Evolutionary conservation across 1,139 yeast species (phyloP).

Genomic region (Blastobotrys capitulatus): DNA sequence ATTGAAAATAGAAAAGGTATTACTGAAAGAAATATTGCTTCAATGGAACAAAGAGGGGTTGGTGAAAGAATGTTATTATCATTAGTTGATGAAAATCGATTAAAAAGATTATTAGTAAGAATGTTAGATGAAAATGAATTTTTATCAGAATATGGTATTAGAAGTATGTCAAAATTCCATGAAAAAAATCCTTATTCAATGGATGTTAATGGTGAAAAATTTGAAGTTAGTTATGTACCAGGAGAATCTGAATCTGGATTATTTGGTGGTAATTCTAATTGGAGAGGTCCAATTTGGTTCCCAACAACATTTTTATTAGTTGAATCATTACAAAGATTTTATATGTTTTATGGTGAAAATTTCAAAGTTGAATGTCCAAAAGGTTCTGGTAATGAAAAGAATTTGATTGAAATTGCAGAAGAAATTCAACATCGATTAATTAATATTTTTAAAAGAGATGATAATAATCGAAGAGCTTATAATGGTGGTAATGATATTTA

Average conservation of each 20-base stretch:
- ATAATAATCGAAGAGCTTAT: constrained; percentile 61
- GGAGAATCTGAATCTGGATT: constrained; percentile 94
- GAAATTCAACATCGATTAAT: constrained; percentile 85
- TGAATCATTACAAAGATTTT: constrained; percentile 85
- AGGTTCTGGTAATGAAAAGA: constrained; percentile 75
- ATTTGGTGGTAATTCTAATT: constrained; percentile 96
- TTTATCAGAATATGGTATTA: constrained; percentile 78
- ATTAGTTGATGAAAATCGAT: constrained; percentile 75
- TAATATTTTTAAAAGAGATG: constrained; percentile 70
- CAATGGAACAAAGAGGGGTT: constrained; percentile 79
- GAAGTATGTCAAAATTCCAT: constrained; percentile 86
- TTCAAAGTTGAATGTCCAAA: constrained; percentile 88
- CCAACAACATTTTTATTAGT: constrained; percentile 85
- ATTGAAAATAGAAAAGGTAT: constrained; percentile 64
- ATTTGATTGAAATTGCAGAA: constrained; percentile 90
- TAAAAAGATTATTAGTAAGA: constrained; percentile 67
- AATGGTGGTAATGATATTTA: constrained; percentile 57
- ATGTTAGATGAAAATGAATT: constrained; percentile 90
- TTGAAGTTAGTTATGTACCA: constrained; percentile 73
- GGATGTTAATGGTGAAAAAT: constrained; percentile 76
- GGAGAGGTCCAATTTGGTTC: constrained; percentile 99
- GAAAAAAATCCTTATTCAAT: constrained; percentile 81
- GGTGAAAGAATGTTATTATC: constrained; percentile 82
- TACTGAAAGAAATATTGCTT: constrained; percentile 85
- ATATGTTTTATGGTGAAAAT: constrained; percentile 82